These are phyloP conservation scores for Cajanus cajan DNA, from an alignment of 306 rosid genomes.

Conservation along the genomic window DNA sequence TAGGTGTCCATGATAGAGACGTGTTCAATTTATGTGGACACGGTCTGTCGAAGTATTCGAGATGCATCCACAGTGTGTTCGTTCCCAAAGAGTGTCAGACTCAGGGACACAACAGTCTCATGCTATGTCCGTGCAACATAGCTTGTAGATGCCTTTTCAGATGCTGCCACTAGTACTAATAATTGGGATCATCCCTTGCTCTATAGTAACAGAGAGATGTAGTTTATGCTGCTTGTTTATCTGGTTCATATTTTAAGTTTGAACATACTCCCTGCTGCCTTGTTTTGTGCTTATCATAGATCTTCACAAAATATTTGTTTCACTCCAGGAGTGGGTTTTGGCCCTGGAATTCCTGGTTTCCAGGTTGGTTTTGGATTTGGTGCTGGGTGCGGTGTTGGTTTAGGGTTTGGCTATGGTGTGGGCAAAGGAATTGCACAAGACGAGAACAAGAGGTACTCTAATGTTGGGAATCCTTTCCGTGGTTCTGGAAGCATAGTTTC, in stretches of 20 bases:
- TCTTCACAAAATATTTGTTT: conserved; percentile 8
- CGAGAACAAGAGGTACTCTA: conserved; percentile 61
- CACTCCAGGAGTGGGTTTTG: conserved; percentile 75
- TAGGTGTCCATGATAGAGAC: too few species aligned
- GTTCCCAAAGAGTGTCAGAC: too few species aligned
- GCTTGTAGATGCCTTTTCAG: neutral
- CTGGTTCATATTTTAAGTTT: neutral
- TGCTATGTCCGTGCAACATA: too few species aligned
- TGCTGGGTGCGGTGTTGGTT: conserved; percentile 87
- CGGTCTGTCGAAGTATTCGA: too few species aligned
- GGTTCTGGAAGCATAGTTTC: conserved; percentile 41
- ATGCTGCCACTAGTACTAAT: neutral
- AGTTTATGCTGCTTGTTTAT: neutral
- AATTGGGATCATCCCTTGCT: neutral
- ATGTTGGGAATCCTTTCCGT: conserved; percentile 55
- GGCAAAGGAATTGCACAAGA: conserved; percentile 87
- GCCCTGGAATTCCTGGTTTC: conserved; percentile 88
- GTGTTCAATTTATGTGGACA: too few species aligned
- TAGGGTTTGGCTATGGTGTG: conserved; percentile 91
- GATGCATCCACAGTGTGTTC: too few species aligned
- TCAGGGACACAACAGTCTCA: too few species aligned
- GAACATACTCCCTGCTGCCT: neutral
- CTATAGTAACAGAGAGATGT: neutral
- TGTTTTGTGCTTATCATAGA: neutral
- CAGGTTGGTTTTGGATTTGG: conserved; percentile 84